Percentiles rank a stretch among this genome's conserved stretches.
Evolutionary conservation across 2,329 filamentous ascomycete species (phyloP).

Genomic region (Aphanocladium album): DNA sequence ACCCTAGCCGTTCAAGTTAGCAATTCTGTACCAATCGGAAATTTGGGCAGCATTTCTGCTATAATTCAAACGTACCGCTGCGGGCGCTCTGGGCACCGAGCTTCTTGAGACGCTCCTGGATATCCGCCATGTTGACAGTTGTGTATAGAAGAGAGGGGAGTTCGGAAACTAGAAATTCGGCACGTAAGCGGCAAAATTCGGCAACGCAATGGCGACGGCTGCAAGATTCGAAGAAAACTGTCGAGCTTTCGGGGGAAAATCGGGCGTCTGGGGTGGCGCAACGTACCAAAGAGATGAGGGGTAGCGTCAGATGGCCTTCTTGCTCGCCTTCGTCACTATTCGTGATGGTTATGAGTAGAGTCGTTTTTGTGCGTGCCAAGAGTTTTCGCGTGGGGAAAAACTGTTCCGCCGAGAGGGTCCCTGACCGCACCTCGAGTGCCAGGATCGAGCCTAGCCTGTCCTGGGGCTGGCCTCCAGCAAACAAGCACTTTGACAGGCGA

Average conservation of each 20-base stretch:
- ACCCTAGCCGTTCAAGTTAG: conserved; percentile 28
- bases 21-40: conserved; percentile 12
- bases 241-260: conserved; percentile 14
- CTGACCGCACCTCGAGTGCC: not conserved
- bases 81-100: conserved; percentile 43
- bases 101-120: conserved; percentile 58
- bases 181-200: conserved; percentile 17
- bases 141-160: conserved; percentile 23
- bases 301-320: conserved; percentile 18
- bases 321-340: conserved; percentile 15
- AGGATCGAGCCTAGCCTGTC: not conserved
- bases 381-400: conserved; percentile 38
- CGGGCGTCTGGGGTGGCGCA: conserved; percentile 14
- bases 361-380: conserved; percentile 43
- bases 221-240: not conserved
- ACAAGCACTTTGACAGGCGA: not conserved
- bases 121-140: conserved; percentile 45
- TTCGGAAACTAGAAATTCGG: conserved; percentile 23
- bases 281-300: conserved; percentile 31
- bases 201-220: not conserved
- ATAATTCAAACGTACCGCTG: conserved; percentile 57
- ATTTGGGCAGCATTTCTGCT: conserved; percentile 14
- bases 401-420: conserved; percentile 24
- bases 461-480: not conserved
- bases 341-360: conserved; percentile 14